These are phyloP conservation scores for Pyrenopolyporus hunteri DNA, from an alignment of 495 filamentous ascomycete species.

Conservation along the genomic window DNA sequence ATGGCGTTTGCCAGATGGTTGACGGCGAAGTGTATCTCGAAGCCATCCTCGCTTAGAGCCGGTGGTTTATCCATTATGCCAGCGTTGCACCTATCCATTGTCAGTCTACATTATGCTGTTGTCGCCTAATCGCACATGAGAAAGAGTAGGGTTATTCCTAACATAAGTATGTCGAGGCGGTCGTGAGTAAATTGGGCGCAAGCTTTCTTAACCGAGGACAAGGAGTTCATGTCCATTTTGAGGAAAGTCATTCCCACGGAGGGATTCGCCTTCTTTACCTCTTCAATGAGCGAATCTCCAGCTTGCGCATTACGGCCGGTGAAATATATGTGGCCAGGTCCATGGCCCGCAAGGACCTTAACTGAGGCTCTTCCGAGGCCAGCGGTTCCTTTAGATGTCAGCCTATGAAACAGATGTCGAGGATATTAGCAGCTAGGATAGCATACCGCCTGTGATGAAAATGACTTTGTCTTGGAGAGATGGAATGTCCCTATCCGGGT, in stretches of 20 bases:
- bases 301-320: conserved; percentile 56
- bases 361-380: conserved; percentile 72
- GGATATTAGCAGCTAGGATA: not conserved
- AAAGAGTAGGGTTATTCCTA: not conserved
- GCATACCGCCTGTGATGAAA: conserved; percentile 65
- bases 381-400: conserved; percentile 58
- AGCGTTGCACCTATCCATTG: conserved; percentile 57
- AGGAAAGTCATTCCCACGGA: conserved; percentile 30
- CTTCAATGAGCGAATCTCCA: conserved; percentile 20
- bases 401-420: not conserved
- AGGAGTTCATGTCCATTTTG: conserved; percentile 28
- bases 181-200: conserved; percentile 22
- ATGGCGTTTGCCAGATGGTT: conserved; percentile 75
- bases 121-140: not conserved
- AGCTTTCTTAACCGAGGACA: conserved; percentile 32
- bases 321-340: conserved; percentile 67
- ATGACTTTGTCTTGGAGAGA: conserved; percentile 63
- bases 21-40: conserved; percentile 73
- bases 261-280: conserved; percentile 21
- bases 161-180: conserved; percentile 52
- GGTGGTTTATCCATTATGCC: conserved; percentile 67
- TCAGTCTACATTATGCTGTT: not conserved
- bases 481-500: conserved; percentile 63
- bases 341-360: conserved; percentile 64
- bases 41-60: conserved; percentile 64